phyloP scores from a whole-genome alignment of 2,329 filamentous ascomycete genomes.

The Cadophora sp. region DNA sequence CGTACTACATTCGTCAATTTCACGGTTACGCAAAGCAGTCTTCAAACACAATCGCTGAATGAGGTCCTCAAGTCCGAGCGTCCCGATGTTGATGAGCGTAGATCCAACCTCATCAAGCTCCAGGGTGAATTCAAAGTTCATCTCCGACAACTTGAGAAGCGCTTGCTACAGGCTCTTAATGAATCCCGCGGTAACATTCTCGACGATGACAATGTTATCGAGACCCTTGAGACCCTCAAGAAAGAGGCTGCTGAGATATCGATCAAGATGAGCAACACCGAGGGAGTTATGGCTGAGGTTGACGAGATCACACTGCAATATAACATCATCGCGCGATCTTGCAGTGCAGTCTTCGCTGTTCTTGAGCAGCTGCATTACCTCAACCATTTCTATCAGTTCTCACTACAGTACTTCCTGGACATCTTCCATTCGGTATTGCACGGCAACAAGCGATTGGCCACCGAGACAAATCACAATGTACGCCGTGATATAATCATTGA shows the following conservation, averaged over 20 bases:
- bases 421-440: conserved; percentile 95
- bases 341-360: conserved; percentile 96
- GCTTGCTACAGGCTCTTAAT: conserved; percentile 91
- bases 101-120: conserved; percentile 97
- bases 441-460: conserved; percentile 74
- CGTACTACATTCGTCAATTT: conserved; percentile 99
- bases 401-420: conserved; percentile 95
- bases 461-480: conserved; percentile 75
- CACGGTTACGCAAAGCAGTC: conserved; percentile 97
- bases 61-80: conserved; percentile 97
- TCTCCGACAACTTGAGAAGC: conserved; percentile 92
- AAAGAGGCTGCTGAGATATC: conserved; percentile 97
- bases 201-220: conserved; percentile 97
- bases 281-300: conserved; percentile 97
- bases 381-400: conserved; percentile 99
- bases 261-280: conserved; percentile 93
- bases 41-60: conserved; percentile 97
- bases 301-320: conserved; percentile 96
- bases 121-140: conserved; percentile 99
- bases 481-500: conserved; percentile 90
- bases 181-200: conserved; percentile 97
- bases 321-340: conserved; percentile 89
- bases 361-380: conserved; percentile 97
- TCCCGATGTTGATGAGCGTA: conserved; percentile 94
- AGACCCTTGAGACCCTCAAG: conserved; percentile 97